Evolutionary conservation across 2,329 filamentous ascomycete species (phyloP).

Genomic region (Trichophyton benhamiae): DNA sequence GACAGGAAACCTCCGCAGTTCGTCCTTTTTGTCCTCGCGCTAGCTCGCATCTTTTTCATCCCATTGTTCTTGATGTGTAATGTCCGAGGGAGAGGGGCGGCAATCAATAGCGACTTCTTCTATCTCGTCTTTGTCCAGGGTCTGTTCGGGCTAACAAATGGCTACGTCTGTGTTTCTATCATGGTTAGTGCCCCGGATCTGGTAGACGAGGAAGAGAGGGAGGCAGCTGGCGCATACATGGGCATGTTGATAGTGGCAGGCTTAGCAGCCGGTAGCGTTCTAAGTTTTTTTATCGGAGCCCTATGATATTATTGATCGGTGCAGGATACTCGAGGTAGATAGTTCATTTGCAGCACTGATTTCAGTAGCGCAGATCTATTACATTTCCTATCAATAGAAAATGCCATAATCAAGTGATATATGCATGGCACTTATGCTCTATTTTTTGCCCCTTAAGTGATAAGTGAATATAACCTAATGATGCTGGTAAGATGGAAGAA

Average conservation of each 20-base stretch:
- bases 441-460: neutral
- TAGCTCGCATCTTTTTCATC: constrained; percentile 57
- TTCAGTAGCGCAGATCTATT: no score
- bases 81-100: constrained; percentile 60
- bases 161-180: constrained; percentile 71
- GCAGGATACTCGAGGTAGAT: neutral
- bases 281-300: constrained; percentile 60
- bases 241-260: constrained; percentile 76
- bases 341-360: neutral
- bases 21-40: constrained; percentile 53
- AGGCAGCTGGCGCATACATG: constrained; percentile 91
- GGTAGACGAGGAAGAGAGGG: constrained; percentile 70
- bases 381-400: neutral
- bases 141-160: constrained; percentile 72
- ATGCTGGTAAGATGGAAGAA: neutral
- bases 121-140: constrained; percentile 77
- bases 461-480: neutral
- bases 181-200: constrained; percentile 84
- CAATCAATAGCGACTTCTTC: constrained; percentile 69
- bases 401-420: neutral
- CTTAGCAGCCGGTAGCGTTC: constrained; percentile 68
- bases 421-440: neutral
- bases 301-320: neutral
- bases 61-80: constrained; percentile 89
- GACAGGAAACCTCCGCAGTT: constrained; percentile 50